Base-by-base conservation (phyloP, 1,139 yeast genomes). In the Blastobotrys indianensis region DNA sequence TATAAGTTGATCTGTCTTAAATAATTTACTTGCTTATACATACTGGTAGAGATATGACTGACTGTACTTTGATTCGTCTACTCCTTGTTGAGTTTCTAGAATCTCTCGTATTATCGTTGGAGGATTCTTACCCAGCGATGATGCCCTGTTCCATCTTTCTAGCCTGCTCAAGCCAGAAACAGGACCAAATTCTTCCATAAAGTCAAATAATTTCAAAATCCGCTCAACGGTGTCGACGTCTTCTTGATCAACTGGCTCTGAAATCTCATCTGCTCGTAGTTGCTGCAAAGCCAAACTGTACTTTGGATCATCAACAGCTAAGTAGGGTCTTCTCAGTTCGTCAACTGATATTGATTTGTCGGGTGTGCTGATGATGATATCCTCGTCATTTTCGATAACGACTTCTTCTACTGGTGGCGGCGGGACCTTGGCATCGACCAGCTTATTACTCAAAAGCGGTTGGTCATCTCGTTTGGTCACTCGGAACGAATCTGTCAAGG, bases 61-160 rank as follows among this genome's bases (percentile, higher is more conserved):
- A 29, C 53, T 47, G 41, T 55, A 55, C 30, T 42, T 45, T 15
- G 50, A 39, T 12, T 55, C 53, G 16, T 41, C 41, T n/a, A 29
- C 2, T 2, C 61, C 61, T 38, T 56, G 52, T 6, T 51, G 43
- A 2, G 60, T 56, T 17, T 44, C 47, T 25, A 62, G 54, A 32
- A 62, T 64, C 50, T 53, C 54, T 42, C 56, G 55, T 10, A 69
- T 61, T 9, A 59, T 54, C 7, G 16, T 36, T 4, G 74, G 74
- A 2, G 74, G 74, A 9, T 59, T 47, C 40, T 64, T 53, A 8
- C 96, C 96, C 59, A 90, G 70, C 48, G 82, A 83, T 60, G 85
- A 88, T 1, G 97, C 97, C 59, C 97, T 74, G 58, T 86, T 82
- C 96, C 96, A 90, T 9, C 98, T 56, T 20, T 63, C 62, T 17